Evolutionary conservation across 2,329 filamentous ascomycete genomes (phyloP).

Genomic region (Delphinella strobiligena): DNA sequence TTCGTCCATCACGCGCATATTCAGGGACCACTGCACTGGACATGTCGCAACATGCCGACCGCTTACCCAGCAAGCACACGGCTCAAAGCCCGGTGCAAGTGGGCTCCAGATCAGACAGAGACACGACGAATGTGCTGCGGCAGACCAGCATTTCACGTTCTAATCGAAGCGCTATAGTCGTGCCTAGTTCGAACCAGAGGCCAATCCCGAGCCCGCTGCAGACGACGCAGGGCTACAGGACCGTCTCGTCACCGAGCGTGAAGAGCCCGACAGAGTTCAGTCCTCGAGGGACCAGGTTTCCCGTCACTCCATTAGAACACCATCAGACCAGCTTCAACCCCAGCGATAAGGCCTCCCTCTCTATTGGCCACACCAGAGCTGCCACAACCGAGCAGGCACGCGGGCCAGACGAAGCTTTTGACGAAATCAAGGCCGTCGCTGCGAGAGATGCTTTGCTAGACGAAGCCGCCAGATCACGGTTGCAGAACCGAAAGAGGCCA

Average conservation of each 20-base stretch:
- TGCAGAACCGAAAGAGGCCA: slow-evolving; percentile 4
- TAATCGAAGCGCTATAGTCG: not conserved
- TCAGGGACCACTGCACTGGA: not conserved
- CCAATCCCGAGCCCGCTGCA: not conserved
- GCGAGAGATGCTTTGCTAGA: slow-evolving; percentile 15
- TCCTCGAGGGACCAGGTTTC: not conserved
- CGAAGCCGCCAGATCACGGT: slow-evolving; percentile 7
- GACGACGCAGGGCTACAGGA: not conserved
- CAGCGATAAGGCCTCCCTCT: not conserved
- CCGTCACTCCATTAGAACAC: not conserved
- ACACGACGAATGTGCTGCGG: not conserved
- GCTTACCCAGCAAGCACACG: not conserved
- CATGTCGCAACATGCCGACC: not conserved
- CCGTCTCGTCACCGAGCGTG: not conserved
- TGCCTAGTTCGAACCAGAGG: not conserved
- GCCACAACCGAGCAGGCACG: not conserved
- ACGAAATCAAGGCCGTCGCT: slow-evolving; percentile 14
- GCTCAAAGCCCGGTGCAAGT: not conserved
- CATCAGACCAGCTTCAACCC: not conserved
- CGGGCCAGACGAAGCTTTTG: slow-evolving; percentile 12
- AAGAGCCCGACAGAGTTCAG: not conserved
- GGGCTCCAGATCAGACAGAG: not conserved
- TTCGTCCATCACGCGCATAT: not conserved
- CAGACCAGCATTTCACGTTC: not conserved
- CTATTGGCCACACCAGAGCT: not conserved